A percentile compares a stretch with the other conserved stretches of the same genome.
phyloP scores from a whole-genome alignment of 495 filamentous ascomycete species.

The Annulohypoxylon bovei region DNA sequence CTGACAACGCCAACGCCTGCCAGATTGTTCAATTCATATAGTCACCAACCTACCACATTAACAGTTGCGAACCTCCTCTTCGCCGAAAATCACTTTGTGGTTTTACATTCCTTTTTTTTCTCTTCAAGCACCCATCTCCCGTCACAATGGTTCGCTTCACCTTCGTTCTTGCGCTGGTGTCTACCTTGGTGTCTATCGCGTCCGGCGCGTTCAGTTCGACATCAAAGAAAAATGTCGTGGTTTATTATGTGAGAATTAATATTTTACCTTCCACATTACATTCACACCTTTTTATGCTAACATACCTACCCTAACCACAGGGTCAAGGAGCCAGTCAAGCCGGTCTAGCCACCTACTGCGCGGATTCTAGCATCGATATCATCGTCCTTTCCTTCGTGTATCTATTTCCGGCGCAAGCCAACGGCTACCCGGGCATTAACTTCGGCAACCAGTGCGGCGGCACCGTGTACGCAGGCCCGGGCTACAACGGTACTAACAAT shows the following conservation, averaged over 20 bases:
- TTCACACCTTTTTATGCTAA: background rate
- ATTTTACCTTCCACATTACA: background rate
- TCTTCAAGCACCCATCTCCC: background rate
- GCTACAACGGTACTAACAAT: constrained; percentile 42
- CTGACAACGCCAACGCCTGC: background rate
- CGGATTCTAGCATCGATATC: constrained; percentile 68
- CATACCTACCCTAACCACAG: constrained; percentile 35
- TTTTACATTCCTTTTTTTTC: background rate
- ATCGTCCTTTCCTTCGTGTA: constrained; percentile 75
- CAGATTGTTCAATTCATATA: background rate
- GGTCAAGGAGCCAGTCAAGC: constrained; percentile 59
- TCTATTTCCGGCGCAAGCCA: constrained; percentile 65
- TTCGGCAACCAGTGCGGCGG: constrained; percentile 73
- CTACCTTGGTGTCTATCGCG: constrained; percentile 7
- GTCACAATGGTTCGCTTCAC: constrained; percentile 22
- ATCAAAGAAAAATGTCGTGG: constrained; percentile 57
- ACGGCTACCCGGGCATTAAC: constrained; percentile 68
- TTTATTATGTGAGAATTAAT: constrained; percentile 59
- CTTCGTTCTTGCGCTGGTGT: constrained; percentile 4
- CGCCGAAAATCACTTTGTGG: background rate
- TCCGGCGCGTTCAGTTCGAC: constrained; percentile 30
- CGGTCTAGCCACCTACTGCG: constrained; percentile 65
- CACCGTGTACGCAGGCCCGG: constrained; percentile 46
- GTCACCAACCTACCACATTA: background rate
- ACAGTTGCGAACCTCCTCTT: background rate